Evolutionary conservation across 2,329 filamentous ascomycete genomes (phyloP).

Genomic region (Purpureocillium lavendulum): DNA sequence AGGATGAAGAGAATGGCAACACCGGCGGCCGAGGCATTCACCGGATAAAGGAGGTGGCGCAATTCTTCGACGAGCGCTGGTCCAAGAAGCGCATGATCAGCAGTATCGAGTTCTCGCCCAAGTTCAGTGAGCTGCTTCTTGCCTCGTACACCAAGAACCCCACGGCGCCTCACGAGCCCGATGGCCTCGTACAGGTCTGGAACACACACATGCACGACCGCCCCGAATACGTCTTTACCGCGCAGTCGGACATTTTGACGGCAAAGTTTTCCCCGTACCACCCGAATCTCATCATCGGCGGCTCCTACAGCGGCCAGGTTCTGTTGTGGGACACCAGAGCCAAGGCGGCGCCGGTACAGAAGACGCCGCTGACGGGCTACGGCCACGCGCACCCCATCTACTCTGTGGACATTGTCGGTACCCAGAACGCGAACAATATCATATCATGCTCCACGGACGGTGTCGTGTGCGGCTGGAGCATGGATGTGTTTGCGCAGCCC

Average conservation of each 20-base stretch:
- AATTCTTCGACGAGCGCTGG: conserved; percentile 93
- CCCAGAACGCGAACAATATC: conserved; percentile 98
- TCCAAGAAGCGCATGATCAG: conserved; percentile 97
- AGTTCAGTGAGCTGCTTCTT: conserved; percentile 86
- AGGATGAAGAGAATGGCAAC: conserved; percentile 69
- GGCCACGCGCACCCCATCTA: conserved; percentile 97
- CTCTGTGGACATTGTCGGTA: conserved; percentile 89
- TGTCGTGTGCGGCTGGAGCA: conserved; percentile 92
- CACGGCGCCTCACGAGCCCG: conserved; percentile 85
- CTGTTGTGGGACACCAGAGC: conserved; percentile 94
- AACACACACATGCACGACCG: conserved; percentile 90
- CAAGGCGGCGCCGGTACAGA: conserved; percentile 83
- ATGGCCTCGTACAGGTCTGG: conserved; percentile 93
- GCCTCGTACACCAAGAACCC: conserved; percentile 97
- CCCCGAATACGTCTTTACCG: conserved; percentile 94
- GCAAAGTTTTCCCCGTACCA: conserved; percentile 99
- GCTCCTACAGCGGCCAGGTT: conserved; percentile 93
- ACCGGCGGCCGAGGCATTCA: conserved; percentile 62
- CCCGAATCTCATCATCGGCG: conserved; percentile 90
- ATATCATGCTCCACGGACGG: conserved; percentile 95
- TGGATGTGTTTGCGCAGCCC: conserved; percentile 95
- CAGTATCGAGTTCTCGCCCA: conserved; percentile 89
- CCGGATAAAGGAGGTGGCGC: conserved; percentile 76
- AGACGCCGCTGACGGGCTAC: conserved; percentile 88
- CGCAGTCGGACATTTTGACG: conserved; percentile 88